A percentile compares a stretch with the other conserved stretches of the same genome.
Conservation (phyloP, 177 flowering plant genomes). For the Vitis hybrid region DNA sequence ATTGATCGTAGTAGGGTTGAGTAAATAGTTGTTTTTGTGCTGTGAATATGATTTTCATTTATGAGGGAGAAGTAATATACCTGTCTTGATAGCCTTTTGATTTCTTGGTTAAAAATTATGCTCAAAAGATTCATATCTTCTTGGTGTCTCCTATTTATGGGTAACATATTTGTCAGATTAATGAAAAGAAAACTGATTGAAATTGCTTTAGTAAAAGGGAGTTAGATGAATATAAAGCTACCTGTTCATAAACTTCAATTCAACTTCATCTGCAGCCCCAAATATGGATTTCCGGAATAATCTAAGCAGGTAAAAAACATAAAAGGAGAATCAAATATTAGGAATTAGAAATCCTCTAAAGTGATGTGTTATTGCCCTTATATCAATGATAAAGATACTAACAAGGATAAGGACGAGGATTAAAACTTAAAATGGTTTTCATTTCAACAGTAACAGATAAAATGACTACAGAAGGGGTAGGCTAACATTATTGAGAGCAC, state of each 20-base stretch:
- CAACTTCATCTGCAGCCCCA: slow-evolving; percentile 93
- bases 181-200: too few relatives aligned
- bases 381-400: neutral
- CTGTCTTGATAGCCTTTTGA: slow-evolving; percentile 86
- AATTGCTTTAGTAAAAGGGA: too few relatives aligned
- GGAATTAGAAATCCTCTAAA: neutral
- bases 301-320: slow-evolving; percentile 30
- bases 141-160: slow-evolving; percentile 66
- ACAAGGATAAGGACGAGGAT: too few relatives aligned
- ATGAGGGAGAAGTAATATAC: slow-evolving; percentile 28
- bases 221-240: slow-evolving; percentile 14
- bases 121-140: slow-evolving; percentile 84
- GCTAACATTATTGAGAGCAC: too few relatives aligned
- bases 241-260: slow-evolving; percentile 94
- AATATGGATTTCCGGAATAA: slow-evolving; percentile 85
- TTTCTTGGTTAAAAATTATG: slow-evolving; percentile 87
- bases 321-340: neutral
- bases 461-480: too few relatives aligned
- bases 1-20: too few relatives aligned
- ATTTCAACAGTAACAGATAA: too few relatives aligned
- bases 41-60: too few relatives aligned
- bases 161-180: neutral
- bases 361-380: neutral
- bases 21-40: too few relatives aligned
- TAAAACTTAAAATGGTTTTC: too few relatives aligned